Conservation (phyloP, 257 asterid genomes). For the Echites panduratus region DNA sequence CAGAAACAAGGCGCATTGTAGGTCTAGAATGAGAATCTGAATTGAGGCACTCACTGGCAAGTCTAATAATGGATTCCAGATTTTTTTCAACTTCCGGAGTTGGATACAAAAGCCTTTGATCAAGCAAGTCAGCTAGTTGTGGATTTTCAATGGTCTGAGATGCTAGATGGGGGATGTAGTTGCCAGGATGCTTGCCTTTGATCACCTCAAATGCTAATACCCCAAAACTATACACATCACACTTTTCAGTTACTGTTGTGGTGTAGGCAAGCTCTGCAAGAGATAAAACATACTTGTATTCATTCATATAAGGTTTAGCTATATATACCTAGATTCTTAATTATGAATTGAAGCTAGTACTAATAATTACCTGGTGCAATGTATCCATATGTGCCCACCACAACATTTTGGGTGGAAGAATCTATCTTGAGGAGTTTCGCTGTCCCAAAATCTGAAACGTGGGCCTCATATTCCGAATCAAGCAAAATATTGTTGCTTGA, state of each 20-base stretch:
- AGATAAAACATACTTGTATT: too few relatives aligned
- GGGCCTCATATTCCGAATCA: conserved; percentile 15
- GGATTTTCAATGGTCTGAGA: too few relatives aligned
- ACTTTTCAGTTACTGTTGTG: conserved; percentile 16
- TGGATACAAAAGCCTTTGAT: conserved; percentile 14
- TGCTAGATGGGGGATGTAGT: background rate
- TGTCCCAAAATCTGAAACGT: conserved; percentile 25
- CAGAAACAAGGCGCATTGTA: conserved; percentile 23
- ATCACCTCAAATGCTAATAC: conserved; percentile 28
- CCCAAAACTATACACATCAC: conserved; percentile 38
- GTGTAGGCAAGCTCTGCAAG: conserved; percentile 27
- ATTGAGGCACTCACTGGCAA: conserved; percentile 21
- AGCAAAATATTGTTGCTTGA: conserved; percentile 36
- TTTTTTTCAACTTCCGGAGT: conserved; percentile 5
- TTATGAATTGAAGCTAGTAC: too few relatives aligned
- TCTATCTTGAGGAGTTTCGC: conserved; percentile 20
- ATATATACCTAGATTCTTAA: too few relatives aligned
- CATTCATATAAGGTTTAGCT: too few relatives aligned
- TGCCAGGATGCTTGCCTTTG: conserved; percentile 26
- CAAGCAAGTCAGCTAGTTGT: conserved; percentile 10
- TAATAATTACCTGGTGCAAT: background rate
- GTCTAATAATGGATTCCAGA: background rate
- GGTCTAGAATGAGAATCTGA: conserved; percentile 29
- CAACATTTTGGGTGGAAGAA: conserved; percentile 24
- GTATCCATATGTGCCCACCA: conserved; percentile 30